Conservation (phyloP, 2,329 filamentous ascomycete species). For the Pseudohalonectria lignicola region DNA sequence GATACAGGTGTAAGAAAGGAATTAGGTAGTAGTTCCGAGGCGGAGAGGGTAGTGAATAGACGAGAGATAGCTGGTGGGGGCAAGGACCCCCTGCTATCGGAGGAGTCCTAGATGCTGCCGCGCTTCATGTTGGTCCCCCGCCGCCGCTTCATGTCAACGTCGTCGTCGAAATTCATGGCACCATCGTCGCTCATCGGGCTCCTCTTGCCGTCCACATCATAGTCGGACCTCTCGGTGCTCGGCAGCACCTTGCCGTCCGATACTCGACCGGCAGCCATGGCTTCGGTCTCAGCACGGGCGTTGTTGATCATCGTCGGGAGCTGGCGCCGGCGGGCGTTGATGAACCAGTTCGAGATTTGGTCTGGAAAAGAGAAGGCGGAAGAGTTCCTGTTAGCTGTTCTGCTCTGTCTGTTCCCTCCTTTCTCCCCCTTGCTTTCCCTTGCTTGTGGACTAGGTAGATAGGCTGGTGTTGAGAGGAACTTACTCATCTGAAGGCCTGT, state of each 20-base stretch:
- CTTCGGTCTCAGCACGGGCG: constrained; percentile 38
- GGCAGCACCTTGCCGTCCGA: constrained; percentile 24
- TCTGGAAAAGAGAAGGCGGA: constrained; percentile 24
- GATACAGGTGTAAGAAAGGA: too few species aligned
- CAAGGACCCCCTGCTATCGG: too few species aligned
- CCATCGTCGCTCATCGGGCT: constrained; percentile 36
- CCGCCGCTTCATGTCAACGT: constrained; percentile 21
- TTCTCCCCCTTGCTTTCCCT: neutral
- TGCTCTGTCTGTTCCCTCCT: neutral
- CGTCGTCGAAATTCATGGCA: constrained; percentile 32
- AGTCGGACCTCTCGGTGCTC: constrained; percentile 26
- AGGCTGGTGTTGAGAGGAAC: constrained; percentile 21
- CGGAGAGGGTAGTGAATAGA: too few species aligned
- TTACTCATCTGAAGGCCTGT: constrained; percentile 71
- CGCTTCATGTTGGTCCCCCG: constrained; percentile 27
- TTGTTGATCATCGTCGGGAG: constrained; percentile 49
- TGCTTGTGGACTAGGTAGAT: neutral
- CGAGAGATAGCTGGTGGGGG: too few species aligned
- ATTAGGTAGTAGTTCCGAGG: too few species aligned
- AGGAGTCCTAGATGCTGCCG: constrained; percentile 31
- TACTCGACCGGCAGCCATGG: constrained; percentile 24
- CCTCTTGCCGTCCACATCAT: constrained; percentile 21
- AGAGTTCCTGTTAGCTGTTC: neutral
- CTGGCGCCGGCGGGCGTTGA: constrained; percentile 61
- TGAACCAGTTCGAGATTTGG: constrained; percentile 73